Percentiles rank a stretch among this genome's conserved stretches.
Evolutionary conservation across 2,329 filamentous ascomycete genomes (phyloP).

Genomic region (Sporothrix euskadiensis): DNA sequence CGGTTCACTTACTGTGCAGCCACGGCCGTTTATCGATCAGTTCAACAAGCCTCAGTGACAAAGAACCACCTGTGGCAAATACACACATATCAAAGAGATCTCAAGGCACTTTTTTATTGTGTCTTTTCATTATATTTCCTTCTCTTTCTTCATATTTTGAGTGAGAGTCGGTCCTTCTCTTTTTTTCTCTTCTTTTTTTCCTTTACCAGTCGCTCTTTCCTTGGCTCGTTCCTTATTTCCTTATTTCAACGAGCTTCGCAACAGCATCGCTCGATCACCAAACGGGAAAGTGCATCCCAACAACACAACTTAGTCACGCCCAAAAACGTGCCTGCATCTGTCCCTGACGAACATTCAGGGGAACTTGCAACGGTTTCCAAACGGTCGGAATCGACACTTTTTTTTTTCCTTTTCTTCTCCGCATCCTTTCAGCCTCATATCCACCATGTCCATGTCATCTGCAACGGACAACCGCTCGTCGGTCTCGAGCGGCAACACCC

Average conservation of each 20-base stretch:
- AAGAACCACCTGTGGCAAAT: conserved; percentile 4
- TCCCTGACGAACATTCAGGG: conserved; percentile 1
- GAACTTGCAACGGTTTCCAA: not conserved
- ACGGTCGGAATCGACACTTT: not conserved
- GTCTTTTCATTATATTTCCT: not conserved
- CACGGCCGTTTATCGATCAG: not conserved
- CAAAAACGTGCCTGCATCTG: conserved; percentile 10
- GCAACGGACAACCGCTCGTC: conserved; percentile 37
- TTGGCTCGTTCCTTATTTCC: not conserved
- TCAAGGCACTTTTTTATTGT: not conserved
- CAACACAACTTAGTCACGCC: not conserved
- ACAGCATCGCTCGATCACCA: not conserved
- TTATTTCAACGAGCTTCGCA: no score
- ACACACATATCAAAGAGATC: not conserved
- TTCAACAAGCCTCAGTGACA: conserved; percentile 7
- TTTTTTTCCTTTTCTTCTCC: not conserved
- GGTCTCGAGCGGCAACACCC: conserved; percentile 54
- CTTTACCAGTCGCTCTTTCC: not conserved
- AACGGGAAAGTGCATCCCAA: conserved; percentile 19
- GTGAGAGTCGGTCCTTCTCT: not conserved
- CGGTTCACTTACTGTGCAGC: not conserved
- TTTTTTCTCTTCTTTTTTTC: not conserved
- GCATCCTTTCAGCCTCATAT: not conserved
- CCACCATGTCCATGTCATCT: conserved; percentile 27
- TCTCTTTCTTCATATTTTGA: not conserved